Conservation (phyloP, 108 stramenopile species). For the Pseudonitzschia pungens region DNA sequence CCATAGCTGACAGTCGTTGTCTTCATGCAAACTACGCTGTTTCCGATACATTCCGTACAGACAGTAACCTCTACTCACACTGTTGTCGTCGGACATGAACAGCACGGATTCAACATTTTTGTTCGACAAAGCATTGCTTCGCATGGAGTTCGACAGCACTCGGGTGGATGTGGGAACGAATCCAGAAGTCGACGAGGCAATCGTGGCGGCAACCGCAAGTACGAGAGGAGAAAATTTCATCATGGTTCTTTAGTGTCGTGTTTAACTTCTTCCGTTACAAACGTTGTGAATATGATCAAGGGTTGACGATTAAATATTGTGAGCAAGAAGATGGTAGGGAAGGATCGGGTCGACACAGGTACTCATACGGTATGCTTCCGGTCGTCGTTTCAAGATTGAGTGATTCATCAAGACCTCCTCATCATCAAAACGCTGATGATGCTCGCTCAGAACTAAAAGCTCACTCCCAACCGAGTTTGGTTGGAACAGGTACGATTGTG, state of each 20-base stretch:
- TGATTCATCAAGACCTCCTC: neutral
- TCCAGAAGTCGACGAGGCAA: neutral
- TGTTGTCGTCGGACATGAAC: slow-evolving; percentile 8
- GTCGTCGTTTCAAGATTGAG: neutral
- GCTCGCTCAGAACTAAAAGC: neutral
- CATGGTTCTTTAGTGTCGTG: slow-evolving; percentile 1
- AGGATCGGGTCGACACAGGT: too few species aligned
- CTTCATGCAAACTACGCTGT: neutral
- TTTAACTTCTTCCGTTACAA: too few species aligned
- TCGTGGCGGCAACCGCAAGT: neutral
- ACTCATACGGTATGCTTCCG: neutral
- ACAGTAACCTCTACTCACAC: neutral
- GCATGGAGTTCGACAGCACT: neutral
- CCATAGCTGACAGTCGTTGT: too few species aligned
- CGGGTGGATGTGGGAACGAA: slow-evolving; percentile 4
- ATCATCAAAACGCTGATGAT: slow-evolving; percentile 5
- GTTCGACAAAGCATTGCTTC: neutral
- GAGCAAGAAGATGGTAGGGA: too few species aligned
- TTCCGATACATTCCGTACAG: neutral
- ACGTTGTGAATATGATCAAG: too few species aligned
- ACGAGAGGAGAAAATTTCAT: slow-evolving; percentile 3
- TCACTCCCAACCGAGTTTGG: too few species aligned
- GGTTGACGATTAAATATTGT: too few species aligned
- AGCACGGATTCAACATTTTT: neutral
- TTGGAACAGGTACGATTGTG: too few species aligned